phyloP scores from a whole-genome alignment of 495 filamentous ascomycete species.

The Cercophora samala region DNA sequence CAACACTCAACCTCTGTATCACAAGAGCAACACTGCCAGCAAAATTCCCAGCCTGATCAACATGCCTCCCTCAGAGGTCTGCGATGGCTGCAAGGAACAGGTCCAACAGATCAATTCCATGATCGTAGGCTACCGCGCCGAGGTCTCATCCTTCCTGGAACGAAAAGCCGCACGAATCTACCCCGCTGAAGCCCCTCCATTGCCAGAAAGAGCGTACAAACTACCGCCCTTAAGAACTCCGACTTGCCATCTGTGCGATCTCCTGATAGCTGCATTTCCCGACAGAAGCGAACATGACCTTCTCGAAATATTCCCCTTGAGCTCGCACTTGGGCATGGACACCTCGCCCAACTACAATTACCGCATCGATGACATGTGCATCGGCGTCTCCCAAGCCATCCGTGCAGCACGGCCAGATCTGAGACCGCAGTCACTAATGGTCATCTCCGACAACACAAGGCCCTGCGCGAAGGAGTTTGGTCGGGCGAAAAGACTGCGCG shows the following conservation, averaged over 20 bases:
- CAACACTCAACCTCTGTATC: no score
- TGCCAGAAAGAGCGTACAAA: background rate
- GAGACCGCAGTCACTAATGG: background rate
- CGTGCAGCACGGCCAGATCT: background rate
- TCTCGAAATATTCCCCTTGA: background rate
- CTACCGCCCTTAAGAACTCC: background rate
- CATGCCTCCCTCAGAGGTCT: no score
- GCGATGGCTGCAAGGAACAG: no score
- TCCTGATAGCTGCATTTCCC: background rate
- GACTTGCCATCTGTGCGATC: background rate
- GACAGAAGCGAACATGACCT: background rate
- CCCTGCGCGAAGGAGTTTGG: background rate
- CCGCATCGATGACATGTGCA: conserved; percentile 6
- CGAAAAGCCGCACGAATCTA: no score
- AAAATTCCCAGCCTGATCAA: no score
- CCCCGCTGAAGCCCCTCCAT: background rate
- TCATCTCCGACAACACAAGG: background rate
- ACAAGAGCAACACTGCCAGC: no score
- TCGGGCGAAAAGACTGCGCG: background rate
- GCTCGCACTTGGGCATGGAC: background rate
- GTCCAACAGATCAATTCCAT: no score
- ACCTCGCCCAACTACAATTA: background rate
- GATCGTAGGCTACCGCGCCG: no score
- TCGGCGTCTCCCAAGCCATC: background rate
- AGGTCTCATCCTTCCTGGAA: no score